Percentiles rank a stretch among this genome's conserved stretches.
Evolutionary conservation across 2,329 filamentous ascomycete species (phyloP).

Genomic region (Diaporthe ampelina): DNA sequence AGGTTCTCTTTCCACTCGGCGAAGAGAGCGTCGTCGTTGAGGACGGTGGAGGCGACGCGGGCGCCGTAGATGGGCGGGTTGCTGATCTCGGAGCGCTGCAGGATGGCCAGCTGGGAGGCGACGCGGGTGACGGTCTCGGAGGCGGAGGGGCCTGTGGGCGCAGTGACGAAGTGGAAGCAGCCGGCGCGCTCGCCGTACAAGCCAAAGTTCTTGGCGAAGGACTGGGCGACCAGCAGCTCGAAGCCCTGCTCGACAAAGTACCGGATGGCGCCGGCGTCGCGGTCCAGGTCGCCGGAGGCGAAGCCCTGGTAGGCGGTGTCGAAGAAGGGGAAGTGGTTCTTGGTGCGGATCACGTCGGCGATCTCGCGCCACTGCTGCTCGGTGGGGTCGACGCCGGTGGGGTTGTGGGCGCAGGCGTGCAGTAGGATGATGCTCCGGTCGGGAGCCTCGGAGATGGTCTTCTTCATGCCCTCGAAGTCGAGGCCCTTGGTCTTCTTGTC

Average conservation of each 20-base stretch:
- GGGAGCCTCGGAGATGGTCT: slow-evolving; percentile 77
- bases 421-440: slow-evolving; percentile 88
- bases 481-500: slow-evolving; percentile 88
- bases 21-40: slow-evolving; percentile 88
- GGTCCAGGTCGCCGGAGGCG: slow-evolving; percentile 87
- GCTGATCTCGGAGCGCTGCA: slow-evolving; percentile 97
- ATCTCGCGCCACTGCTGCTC: slow-evolving; percentile 95
- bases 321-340: slow-evolving; percentile 96
- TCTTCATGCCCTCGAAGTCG: slow-evolving; percentile 91
- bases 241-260: slow-evolving; percentile 95
- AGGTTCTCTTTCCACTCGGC: slow-evolving; percentile 94
- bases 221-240: slow-evolving; percentile 89
- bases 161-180: slow-evolving; percentile 93
- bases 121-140: slow-evolving; percentile 73
- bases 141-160: slow-evolving; percentile 76
- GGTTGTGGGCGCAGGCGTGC: slow-evolving; percentile 98
- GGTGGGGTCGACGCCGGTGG: slow-evolving; percentile 95
- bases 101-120: slow-evolving; percentile 88
- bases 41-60: slow-evolving; percentile 84
- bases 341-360: slow-evolving; percentile 80
- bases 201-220: slow-evolving; percentile 98
- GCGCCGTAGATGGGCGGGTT: slow-evolving; percentile 97
- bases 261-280: slow-evolving; percentile 91
- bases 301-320: slow-evolving; percentile 99
- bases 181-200: slow-evolving; percentile 97